phyloP scores from a whole-genome alignment of 2,329 filamentous ascomycete species.

The Diaporthe batatas region DNA sequence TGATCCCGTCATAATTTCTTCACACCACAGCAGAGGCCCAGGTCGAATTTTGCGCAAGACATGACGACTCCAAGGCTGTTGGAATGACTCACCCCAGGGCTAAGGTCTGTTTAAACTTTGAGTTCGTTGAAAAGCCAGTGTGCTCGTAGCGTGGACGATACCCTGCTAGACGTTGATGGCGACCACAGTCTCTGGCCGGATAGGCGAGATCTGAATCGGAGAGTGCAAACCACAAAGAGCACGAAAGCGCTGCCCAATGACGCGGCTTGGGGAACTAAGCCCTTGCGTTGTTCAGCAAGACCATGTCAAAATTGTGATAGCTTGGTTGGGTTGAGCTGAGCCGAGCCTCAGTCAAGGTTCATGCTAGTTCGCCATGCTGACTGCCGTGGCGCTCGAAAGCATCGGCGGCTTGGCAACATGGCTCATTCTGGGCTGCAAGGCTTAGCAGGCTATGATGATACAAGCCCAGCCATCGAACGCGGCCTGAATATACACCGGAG shows the following conservation, averaged over 20 bases:
- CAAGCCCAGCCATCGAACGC: not conserved
- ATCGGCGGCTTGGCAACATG: conserved; percentile 21
- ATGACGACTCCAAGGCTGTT: too few relatives aligned
- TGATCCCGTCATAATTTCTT: too few relatives aligned
- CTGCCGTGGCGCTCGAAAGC: not conserved
- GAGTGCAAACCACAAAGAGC: not conserved
- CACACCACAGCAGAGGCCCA: too few relatives aligned
- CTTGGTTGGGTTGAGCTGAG: conserved; percentile 12
- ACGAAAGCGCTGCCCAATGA: not conserved
- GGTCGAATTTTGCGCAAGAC: not conserved
- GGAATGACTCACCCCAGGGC: not conserved
- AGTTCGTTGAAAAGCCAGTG: not conserved
- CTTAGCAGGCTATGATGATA: conserved; percentile 19
- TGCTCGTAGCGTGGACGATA: not conserved
- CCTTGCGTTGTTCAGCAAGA: not conserved
- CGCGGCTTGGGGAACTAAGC: conserved; percentile 1
- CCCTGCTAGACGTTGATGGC: not conserved
- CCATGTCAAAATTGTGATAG: not conserved
- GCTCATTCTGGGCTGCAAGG: conserved; percentile 19
- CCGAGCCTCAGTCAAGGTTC: not conserved
- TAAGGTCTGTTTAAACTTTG: not conserved
- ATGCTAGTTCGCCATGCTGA: conserved; percentile 13
- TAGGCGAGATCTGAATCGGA: not conserved
- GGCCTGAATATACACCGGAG: not conserved
- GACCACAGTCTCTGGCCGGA: not conserved